Evolutionary conservation across 352 stramenopile genomes (phyloP).

Genomic region (Aphanomyces stellatus): DNA sequence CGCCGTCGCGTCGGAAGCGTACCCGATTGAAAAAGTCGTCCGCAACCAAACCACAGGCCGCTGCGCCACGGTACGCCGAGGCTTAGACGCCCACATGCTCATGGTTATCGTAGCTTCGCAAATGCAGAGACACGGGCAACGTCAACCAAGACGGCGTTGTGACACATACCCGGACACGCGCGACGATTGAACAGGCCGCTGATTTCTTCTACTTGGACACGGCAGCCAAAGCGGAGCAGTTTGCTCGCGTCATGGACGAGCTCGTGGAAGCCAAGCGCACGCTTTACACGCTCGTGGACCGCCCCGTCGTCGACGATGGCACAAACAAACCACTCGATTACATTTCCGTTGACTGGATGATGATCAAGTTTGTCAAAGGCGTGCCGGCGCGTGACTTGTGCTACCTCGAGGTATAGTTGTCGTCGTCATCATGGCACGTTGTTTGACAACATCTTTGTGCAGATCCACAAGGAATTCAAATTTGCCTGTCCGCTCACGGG

Average conservation of each 20-base stretch:
- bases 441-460: too few relatives aligned
- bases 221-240: background rate
- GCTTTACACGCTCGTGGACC: slow-evolving; percentile 2
- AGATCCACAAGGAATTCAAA: slow-evolving; percentile 4
- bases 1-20: background rate
- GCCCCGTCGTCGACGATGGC: background rate
- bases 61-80: background rate
- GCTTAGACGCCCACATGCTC: background rate
- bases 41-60: background rate
- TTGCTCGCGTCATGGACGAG: background rate
- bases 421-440: background rate
- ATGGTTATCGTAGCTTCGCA: background rate
- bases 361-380: slow-evolving; percentile 13
- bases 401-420: background rate
- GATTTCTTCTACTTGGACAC: background rate
- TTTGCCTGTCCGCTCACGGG: background rate
- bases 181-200: background rate
- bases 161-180: background rate
- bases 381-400: background rate
- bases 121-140: background rate
- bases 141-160: background rate
- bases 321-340: background rate
- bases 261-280: background rate
- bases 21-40: background rate
- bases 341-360: slow-evolving; percentile 9